A percentile compares a stretch with the other conserved stretches of the same genome.
phyloP scores from a whole-genome alignment of 1,284 basidiomycete genomes.

The Wallemia ichthyophaga region DNA sequence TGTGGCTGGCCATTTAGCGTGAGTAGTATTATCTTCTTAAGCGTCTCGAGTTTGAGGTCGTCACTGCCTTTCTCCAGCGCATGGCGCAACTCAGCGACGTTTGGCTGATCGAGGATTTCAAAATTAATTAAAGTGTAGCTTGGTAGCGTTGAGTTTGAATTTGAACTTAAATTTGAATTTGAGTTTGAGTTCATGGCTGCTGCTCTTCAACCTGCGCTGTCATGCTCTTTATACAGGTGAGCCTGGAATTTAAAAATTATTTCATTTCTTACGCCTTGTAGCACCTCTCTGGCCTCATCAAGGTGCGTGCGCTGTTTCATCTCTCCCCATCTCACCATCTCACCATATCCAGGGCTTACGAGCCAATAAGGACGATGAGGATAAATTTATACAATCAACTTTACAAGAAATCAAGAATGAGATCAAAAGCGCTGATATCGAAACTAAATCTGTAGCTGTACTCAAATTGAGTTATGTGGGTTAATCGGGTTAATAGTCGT shows the following conservation, averaged over 20 bases:
- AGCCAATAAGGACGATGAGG: background rate
- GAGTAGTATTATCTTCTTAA: slow-evolving; percentile 77
- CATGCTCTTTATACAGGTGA: background rate
- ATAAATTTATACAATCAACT: background rate
- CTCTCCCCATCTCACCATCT: background rate
- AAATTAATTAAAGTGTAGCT: background rate
- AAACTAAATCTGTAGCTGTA: background rate
- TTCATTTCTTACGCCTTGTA: background rate
- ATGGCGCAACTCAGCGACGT: slow-evolving; percentile 51
- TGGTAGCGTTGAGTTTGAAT: background rate
- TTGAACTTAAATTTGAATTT: no score
- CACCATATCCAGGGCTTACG: background rate
- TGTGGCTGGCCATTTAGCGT: slow-evolving; percentile 77
- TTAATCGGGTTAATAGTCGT: background rate
- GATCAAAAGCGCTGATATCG: background rate
- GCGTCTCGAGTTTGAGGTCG: slow-evolving; percentile 87
- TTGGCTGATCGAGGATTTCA: slow-evolving; percentile 19
- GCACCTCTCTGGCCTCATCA: background rate
- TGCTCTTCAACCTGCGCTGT: background rate
- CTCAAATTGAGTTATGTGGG: background rate
- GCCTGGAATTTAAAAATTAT: background rate
- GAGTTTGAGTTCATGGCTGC: no score
- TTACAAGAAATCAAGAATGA: background rate
- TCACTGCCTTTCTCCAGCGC: slow-evolving; percentile 85
- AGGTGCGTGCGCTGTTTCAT: background rate